phyloP scores from a whole-genome alignment of 805 yeast species.

The Candida pini region DNA sequence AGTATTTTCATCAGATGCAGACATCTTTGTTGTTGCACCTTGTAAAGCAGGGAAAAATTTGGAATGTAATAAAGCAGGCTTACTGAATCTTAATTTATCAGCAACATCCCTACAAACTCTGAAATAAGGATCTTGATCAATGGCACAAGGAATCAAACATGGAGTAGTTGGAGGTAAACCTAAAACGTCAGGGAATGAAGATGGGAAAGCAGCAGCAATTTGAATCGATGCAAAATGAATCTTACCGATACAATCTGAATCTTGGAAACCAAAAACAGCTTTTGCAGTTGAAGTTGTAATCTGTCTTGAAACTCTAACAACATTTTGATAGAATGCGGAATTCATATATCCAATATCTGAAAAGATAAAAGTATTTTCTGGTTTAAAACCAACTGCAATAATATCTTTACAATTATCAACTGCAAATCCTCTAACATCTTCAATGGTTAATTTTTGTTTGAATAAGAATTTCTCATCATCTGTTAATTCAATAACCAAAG shows the following conservation, averaged over 20 bases:
- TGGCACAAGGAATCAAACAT: slow-evolving; percentile 96
- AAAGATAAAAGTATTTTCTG: slow-evolving; percentile 91
- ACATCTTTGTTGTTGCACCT: slow-evolving; percentile 95
- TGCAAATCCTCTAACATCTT: slow-evolving; percentile 79
- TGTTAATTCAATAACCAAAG: slow-evolving; percentile 87
- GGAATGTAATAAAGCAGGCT: slow-evolving; percentile 90
- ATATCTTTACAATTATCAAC: slow-evolving; percentile 86
- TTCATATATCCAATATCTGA: slow-evolving; percentile 92
- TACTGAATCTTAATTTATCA: slow-evolving; percentile 79
- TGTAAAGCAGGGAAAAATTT: slow-evolving; percentile 97
- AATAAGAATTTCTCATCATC: slow-evolving; percentile 97
- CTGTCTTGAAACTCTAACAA: slow-evolving; percentile 86
- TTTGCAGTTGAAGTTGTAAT: slow-evolving; percentile 96
- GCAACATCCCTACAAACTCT: slow-evolving; percentile 98
- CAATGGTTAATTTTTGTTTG: slow-evolving; percentile 83
- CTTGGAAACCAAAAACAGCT: slow-evolving; percentile 94
- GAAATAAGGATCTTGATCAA: slow-evolving; percentile 98
- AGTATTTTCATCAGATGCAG: slow-evolving; percentile 84
- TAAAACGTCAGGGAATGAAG: slow-evolving; percentile 90
- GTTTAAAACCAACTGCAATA: slow-evolving; percentile 89
- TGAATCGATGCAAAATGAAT: slow-evolving; percentile 94
- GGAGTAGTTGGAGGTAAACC: slow-evolving; percentile 88
- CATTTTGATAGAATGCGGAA: slow-evolving; percentile 89
- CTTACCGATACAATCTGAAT: slow-evolving; percentile 91
- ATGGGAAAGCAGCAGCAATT: slow-evolving; percentile 93